Percentiles rank a stretch among this genome's conserved stretches.
Evolutionary conservation across 164 flowering plant genomes (phyloP).

Genomic region (Berberis thunbergii): DNA sequence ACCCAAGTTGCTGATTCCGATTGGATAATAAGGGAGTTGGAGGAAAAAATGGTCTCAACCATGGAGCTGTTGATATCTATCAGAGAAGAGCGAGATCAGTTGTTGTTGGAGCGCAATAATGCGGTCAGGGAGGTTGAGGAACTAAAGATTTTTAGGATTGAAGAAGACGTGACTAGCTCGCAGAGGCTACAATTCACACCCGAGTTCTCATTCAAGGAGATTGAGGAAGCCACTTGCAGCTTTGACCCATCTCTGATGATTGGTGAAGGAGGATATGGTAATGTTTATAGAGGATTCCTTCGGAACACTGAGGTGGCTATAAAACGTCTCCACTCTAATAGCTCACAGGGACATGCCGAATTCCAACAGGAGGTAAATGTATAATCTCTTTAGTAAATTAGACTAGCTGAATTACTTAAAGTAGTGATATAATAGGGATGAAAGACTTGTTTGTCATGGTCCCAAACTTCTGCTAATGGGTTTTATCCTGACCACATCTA

Average conservation of each 20-base stretch:
- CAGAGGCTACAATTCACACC: conserved; percentile 30
- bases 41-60: conserved; percentile 54
- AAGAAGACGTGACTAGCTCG: conserved; percentile 21
- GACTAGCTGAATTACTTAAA: too few relatives aligned
- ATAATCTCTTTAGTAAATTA: not conserved
- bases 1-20: conserved; percentile 30
- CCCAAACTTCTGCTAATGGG: too few relatives aligned
- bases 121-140: conserved; percentile 56
- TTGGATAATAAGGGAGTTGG: conserved; percentile 33
- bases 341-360: conserved; percentile 61
- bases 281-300: conserved; percentile 53
- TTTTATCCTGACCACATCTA: too few relatives aligned
- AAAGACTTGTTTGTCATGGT: too few relatives aligned
- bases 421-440: too few relatives aligned
- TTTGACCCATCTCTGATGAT: conserved; percentile 55
- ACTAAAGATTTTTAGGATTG: conserved; percentile 27
- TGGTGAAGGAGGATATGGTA: conserved; percentile 86
- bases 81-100: conserved; percentile 47
- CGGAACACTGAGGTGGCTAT: conserved; percentile 68
- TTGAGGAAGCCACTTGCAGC: conserved; percentile 54
- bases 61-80: conserved; percentile 37
- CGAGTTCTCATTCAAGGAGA: conserved; percentile 51
- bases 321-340: conserved; percentile 47
- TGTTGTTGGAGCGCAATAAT: conserved; percentile 52
- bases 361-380: conserved; percentile 74